These are phyloP conservation scores for Fusarium sp. DNA, from an alignment of 2,329 filamentous ascomycete species.

Conservation along the genomic window DNA sequence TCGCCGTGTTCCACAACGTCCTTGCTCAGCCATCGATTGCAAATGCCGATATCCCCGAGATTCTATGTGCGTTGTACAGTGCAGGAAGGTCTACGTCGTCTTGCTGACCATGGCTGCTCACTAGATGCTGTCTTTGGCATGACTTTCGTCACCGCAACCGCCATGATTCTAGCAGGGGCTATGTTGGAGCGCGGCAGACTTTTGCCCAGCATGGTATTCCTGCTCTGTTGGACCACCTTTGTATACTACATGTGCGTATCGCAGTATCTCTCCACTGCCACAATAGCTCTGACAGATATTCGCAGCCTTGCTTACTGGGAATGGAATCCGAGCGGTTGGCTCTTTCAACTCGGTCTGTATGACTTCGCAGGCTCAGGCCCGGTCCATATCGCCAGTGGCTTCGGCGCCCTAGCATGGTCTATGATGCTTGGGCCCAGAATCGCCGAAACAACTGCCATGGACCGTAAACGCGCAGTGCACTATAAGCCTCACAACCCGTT, in stretches of 20 bases:
- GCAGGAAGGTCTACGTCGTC: fast-evolving
- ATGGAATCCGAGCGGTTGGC: constrained; percentile 73
- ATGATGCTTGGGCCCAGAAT: constrained; percentile 67
- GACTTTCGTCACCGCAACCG: constrained; percentile 51
- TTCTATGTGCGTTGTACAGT: constrained; percentile 41
- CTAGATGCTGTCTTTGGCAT: constrained; percentile 50
- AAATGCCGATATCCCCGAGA: constrained; percentile 50
- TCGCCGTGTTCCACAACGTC: constrained; percentile 49
- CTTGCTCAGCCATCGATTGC: constrained; percentile 51
- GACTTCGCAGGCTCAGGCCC: constrained; percentile 71
- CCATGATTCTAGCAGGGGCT: constrained; percentile 53
- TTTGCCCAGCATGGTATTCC: constrained; percentile 66
- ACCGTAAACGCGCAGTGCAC: constrained; percentile 34
- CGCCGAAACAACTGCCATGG: constrained; percentile 25
- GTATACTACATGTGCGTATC: constrained; percentile 60
- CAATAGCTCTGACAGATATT: background rate
- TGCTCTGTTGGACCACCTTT: constrained; percentile 70
- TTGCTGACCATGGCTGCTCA: fast-evolving
- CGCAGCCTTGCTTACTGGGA: constrained; percentile 67
- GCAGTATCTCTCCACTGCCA: fast-evolving
- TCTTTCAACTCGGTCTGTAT: constrained; percentile 66
- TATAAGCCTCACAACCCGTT: constrained; percentile 69
- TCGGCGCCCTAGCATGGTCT: constrained; percentile 70
- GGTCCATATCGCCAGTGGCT: constrained; percentile 70
- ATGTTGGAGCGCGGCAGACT: constrained; percentile 51